Evolutionary conservation across 805 yeast species (phyloP), one percentile per base, ranked within the genome.

Genomic region (Metschnikowia peoriensis): DNA sequence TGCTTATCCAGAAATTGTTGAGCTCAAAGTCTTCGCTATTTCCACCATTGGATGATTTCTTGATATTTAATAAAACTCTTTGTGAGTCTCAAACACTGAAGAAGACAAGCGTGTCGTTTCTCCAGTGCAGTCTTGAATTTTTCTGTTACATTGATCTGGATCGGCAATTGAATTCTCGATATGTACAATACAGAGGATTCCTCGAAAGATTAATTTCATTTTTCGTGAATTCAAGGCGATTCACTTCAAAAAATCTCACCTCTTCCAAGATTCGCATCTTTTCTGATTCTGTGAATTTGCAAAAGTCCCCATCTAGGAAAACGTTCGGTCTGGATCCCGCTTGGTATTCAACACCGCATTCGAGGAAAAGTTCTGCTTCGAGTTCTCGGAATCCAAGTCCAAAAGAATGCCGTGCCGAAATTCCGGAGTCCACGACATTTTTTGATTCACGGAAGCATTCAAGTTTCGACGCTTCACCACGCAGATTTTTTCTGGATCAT

Each of bases 81-180:
- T 49, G 56, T 43, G 46, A 46, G 9, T 48, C 48, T 27, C 40
- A 38, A 38, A 39, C 47, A 6, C 45, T 38, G 39, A 39, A 17
- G 41, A 43, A 29, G 34, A 35, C 16, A 34, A 34, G 50, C 6
- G 37, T 49, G 28, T 17, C 53, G 7, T 53, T 53, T 22, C 47
- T 56, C 27, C 47, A 47, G 17, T 47, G 37, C 37, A 50, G 51
- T 28, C 47, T 51, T 15, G 53, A 48, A 38, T 50, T 47, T 32
- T 56, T 51, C 35, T 56, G 59, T 46, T 56, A 56, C 38, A 44
- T 56, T 38, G 59, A 56, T 34, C 50, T 39, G 49, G 40, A 41
- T 16, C 29, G 27, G 6, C 52, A 53, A 39, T 40, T 56, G 14
- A 41, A 38, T 22, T 46, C 52, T 2, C 50, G 57, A 16, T 53